phyloP scores from a whole-genome alignment of 2,329 filamentous ascomycete genomes.

The Trichophyton simii region DNA sequence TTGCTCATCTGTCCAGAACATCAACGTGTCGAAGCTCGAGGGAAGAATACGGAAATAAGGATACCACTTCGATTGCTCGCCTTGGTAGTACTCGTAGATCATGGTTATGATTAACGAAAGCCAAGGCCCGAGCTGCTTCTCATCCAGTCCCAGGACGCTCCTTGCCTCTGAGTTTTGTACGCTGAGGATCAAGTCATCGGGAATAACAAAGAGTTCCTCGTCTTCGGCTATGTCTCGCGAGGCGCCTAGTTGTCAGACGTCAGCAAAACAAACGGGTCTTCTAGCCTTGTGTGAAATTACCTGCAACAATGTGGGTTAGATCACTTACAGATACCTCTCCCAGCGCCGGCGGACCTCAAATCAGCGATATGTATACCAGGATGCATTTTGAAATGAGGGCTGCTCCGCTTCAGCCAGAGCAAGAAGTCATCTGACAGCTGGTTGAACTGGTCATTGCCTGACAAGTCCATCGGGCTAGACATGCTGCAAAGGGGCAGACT shows the following conservation, averaged over 20 bases:
- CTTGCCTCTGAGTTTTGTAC: conserved; percentile 58
- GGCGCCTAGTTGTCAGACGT: conserved; percentile 48
- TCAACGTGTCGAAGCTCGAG: conserved; percentile 62
- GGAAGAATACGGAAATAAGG: conserved; percentile 69
- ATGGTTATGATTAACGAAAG: conserved; percentile 60
- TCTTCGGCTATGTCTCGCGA: conserved; percentile 56
- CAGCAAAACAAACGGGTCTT: conserved; percentile 9
- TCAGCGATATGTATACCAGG: conserved; percentile 47
- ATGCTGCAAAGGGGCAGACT: not conserved
- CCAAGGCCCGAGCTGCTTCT: conserved; percentile 40
- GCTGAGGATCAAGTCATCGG: conserved; percentile 57
- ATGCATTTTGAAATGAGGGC: conserved; percentile 42
- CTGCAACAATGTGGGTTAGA: conserved; percentile 2
- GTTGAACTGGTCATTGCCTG: conserved; percentile 25
- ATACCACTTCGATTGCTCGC: conserved; percentile 56
- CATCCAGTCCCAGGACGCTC: conserved; percentile 43
- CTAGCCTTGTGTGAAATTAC: not conserved
- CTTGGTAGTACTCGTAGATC: conserved; percentile 58
- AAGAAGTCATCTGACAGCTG: conserved; percentile 41
- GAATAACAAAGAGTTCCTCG: conserved; percentile 69
- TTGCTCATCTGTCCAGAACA: conserved; percentile 72
- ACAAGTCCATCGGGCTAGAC: not conserved
- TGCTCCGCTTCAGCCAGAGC: conserved; percentile 40
- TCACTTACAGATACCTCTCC: conserved; percentile 51
- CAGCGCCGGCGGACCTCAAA: conserved; percentile 43